Conservation (phyloP, 352 stramenopile species). For the Aphanomyces astaci region DNA sequence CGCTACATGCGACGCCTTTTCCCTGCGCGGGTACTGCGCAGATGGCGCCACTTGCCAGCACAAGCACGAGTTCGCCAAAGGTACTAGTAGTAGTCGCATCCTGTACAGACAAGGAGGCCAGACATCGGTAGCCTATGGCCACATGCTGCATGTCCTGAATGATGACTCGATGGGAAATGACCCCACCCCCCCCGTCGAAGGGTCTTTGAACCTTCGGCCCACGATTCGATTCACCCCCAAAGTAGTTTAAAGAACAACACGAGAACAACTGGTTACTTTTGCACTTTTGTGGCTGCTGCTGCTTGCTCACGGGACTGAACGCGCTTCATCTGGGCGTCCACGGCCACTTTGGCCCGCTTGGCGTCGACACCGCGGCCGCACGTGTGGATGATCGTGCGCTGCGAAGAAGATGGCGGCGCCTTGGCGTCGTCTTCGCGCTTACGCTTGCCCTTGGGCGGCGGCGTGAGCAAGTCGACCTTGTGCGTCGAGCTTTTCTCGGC, state of each 20-base stretch:
- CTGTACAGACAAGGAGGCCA: too few species aligned
- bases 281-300: not conserved
- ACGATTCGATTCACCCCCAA: slow-evolving; percentile 55
- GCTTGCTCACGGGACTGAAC: slow-evolving; percentile 6
- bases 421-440: not conserved
- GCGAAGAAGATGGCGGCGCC: not conserved
- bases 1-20: slow-evolving; percentile 52
- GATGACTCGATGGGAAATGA: too few species aligned
- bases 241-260: slow-evolving; percentile 6
- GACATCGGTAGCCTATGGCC: too few species aligned
- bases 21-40: slow-evolving; percentile 49
- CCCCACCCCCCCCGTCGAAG: too few species aligned
- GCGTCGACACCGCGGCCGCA: slow-evolving; percentile 9
- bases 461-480: slow-evolving; percentile 4
- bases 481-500: not conserved
- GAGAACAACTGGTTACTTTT: not conserved
- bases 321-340: slow-evolving; percentile 14
- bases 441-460: not conserved
- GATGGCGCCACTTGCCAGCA: slow-evolving; percentile 44
- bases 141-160: too few species aligned
- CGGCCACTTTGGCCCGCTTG: not conserved
- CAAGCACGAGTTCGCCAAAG: slow-evolving; percentile 57
- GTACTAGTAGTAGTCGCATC: not conserved
- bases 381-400: slow-evolving; percentile 9
- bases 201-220: slow-evolving; percentile 59